Evolutionary conservation across 306 rosid species (phyloP).

Genomic region (Arachis stenosperma): DNA sequence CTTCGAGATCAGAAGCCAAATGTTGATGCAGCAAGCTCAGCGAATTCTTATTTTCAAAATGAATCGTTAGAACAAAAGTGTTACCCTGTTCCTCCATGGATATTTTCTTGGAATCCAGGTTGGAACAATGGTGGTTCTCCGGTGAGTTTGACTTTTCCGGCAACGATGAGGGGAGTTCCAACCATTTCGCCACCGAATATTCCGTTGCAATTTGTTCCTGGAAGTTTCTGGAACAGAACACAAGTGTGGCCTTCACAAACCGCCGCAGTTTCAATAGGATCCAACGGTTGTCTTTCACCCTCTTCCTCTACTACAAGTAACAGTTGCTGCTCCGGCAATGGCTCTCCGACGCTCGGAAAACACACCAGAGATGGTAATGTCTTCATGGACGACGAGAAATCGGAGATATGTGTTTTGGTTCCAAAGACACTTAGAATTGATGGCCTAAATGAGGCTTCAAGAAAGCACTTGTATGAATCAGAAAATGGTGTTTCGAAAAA

Average conservation of each 20-base stretch:
- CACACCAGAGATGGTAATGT: constrained; percentile 49
- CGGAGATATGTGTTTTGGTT: constrained; percentile 44
- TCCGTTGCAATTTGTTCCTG: constrained; percentile 56
- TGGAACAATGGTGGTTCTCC: constrained; percentile 43
- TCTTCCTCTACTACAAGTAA: constrained; percentile 49
- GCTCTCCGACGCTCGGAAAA: constrained; percentile 56
- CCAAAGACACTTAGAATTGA: constrained; percentile 54
- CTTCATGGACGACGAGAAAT: constrained; percentile 42
- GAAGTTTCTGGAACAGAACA: constrained; percentile 52
- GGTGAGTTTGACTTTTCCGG: constrained; percentile 20
- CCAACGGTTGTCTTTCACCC: constrained; percentile 52
- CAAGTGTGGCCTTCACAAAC: constrained; percentile 47
- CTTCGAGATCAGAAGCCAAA: constrained; percentile 43
- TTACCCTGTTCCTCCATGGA: constrained; percentile 55
- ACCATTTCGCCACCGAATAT: constrained; percentile 49
- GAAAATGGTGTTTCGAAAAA: constrained; percentile 28
- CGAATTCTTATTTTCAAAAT: constrained; percentile 23
- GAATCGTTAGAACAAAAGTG: constrained; percentile 43
- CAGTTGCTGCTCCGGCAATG: constrained; percentile 46
- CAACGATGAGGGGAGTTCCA: constrained; percentile 53
- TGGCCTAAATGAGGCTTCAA: constrained; percentile 49
- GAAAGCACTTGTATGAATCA: constrained; percentile 24
- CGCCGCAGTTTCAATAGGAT: constrained; percentile 46
- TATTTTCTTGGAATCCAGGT: constrained; percentile 52
- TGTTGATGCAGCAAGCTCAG: constrained; percentile 34